Percentiles rank a stretch among this genome's conserved stretches.
phyloP scores from a whole-genome alignment of 257 asterid genomes.

The Solanum infundibuliforme region DNA sequence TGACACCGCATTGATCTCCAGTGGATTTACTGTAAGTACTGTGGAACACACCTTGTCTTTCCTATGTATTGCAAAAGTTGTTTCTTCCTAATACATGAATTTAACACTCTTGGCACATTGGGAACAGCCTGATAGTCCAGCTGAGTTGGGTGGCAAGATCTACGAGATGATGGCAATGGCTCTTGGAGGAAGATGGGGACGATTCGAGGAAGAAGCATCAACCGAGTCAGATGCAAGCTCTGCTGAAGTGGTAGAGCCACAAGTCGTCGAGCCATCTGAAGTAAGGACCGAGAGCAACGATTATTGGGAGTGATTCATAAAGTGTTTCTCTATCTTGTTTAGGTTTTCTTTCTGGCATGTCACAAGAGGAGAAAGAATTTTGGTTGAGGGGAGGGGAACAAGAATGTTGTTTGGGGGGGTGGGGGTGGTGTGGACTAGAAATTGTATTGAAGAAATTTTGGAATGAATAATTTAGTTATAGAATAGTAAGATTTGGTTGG shows the following conservation, averaged over 20 bases:
- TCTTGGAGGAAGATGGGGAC: conserved; percentile 98
- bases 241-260: conserved; percentile 22
- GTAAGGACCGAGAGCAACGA: conserved; percentile 56
- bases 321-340: conserved; percentile 13
- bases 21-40: conserved; percentile 86
- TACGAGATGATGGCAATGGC: conserved; percentile 99
- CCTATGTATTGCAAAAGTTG: neutral
- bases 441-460: neutral
- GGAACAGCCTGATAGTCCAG: conserved; percentile 88
- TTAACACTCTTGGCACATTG: neutral
- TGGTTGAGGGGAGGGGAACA: neutral
- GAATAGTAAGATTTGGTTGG: neutral
- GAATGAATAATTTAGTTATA: neutral
- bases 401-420: neutral
- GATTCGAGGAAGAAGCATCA: conserved; percentile 36
- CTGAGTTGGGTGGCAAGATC: conserved; percentile 90
- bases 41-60: neutral
- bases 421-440: too few species aligned
- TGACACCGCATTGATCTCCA: conserved; percentile 85
- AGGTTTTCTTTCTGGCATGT: neutral
- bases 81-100: neutral
- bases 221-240: conserved; percentile 19
- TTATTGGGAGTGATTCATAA: conserved; percentile 52
- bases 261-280: conserved; percentile 85
- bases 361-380: neutral